A percentile compares a stretch with the other conserved stretches of the same genome.
phyloP scores from a whole-genome alignment of 805 yeast genomes.

The Teunomyces barrocoloradensis region DNA sequence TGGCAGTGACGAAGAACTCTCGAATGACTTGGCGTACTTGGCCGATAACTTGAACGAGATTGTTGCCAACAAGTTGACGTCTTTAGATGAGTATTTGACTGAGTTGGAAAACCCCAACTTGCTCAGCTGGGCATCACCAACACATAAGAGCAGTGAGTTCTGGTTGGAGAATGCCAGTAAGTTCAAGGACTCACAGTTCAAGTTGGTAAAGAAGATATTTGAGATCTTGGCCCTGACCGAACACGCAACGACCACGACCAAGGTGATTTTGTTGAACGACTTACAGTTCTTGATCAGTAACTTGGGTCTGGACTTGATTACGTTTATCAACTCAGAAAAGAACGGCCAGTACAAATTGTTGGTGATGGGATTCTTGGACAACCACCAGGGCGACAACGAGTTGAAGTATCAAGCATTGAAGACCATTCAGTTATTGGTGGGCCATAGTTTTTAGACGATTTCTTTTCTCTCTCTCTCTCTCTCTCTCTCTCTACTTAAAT shows the following conservation, averaged over 20 bases:
- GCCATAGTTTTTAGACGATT: constrained; percentile 57
- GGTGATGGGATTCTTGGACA: constrained; percentile 77
- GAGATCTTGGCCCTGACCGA: constrained; percentile 41
- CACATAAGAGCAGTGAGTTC: constrained; percentile 83
- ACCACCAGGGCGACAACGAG: constrained; percentile 71
- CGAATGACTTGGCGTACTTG: constrained; percentile 63
- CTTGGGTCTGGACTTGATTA: constrained; percentile 37
- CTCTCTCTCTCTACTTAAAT: too few species aligned
- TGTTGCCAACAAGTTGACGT: constrained; percentile 69
- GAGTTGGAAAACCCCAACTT: constrained; percentile 79
- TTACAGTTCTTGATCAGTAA: constrained; percentile 41
- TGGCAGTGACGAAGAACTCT: constrained; percentile 76
- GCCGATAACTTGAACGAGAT: constrained; percentile 64
- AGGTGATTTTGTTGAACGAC: constrained; percentile 42
- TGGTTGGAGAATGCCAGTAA: constrained; percentile 80
- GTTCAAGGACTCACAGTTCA: constrained; percentile 79
- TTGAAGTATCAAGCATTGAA: constrained; percentile 93
- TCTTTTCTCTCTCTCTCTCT: neutral
- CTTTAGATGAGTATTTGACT: constrained; percentile 86
- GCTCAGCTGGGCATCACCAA: constrained; percentile 78
- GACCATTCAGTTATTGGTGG: constrained; percentile 91
- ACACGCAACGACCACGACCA: constrained; percentile 17
- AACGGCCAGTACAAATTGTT: constrained; percentile 65
- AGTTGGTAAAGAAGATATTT: constrained; percentile 61
- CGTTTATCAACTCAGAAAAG: constrained; percentile 37